Percentiles rank a stretch among this genome's conserved stretches.
phyloP scores from a whole-genome alignment of 352 stramenopile species.

The Phytophthora pluvialis region DNA sequence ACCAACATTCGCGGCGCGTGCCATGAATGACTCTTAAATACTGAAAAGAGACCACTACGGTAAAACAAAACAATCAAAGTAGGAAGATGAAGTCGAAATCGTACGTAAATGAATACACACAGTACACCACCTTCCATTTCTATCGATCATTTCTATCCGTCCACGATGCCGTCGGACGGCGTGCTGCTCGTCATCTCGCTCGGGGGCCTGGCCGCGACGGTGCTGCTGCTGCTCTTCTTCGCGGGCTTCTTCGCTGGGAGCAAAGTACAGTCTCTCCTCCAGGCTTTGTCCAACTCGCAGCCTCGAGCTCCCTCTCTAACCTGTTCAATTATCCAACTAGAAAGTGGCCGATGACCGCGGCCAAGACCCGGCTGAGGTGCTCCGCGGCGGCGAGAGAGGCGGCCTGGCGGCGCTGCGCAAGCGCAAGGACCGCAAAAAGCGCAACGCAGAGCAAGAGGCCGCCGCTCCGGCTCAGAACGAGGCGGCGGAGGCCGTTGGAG shows the following conservation, averaged over 20 bases:
- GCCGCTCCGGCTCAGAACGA: constrained; percentile 28
- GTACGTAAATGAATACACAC: too few species aligned
- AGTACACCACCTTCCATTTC: too few species aligned
- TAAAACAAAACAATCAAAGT: too few species aligned
- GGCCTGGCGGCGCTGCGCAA: constrained; percentile 67
- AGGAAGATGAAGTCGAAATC: too few species aligned
- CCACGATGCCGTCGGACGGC: constrained; percentile 58
- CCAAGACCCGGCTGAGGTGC: constrained; percentile 34
- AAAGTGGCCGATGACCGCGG: constrained; percentile 40
- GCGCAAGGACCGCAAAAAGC: constrained; percentile 69
- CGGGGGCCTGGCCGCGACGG: constrained; percentile 52
- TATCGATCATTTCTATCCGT: too few species aligned
- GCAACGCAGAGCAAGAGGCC: constrained; percentile 25
- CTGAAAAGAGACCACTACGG: too few species aligned
- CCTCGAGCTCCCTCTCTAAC: constrained; percentile 3
- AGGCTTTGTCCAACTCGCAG: background rate
- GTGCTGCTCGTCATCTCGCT: constrained; percentile 62
- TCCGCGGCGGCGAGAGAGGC: constrained; percentile 48
- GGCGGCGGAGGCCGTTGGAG: constrained; percentile 12
- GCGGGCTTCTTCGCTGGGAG: constrained; percentile 63
- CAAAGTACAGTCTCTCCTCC: constrained; percentile 31
- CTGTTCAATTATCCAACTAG: constrained; percentile 14
- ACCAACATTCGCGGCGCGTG: constrained; percentile 25
- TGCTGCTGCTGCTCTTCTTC: constrained; percentile 67
- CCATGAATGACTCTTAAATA: background rate